Base-by-base conservation (phyloP, 257 asterid genomes). In the Linaria vulgaris region DNA sequence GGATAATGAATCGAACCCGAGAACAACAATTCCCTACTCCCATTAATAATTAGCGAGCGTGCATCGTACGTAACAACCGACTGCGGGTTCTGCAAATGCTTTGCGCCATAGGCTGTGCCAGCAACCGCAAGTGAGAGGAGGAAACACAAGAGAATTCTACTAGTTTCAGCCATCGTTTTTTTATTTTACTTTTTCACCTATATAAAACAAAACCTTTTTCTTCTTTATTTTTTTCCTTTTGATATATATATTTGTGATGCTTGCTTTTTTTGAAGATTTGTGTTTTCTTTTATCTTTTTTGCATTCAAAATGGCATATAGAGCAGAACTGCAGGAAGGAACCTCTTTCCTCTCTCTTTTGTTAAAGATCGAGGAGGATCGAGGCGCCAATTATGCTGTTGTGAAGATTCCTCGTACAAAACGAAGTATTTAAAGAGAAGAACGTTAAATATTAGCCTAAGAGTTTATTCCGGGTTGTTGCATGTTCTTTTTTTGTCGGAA, bases 1-100 rank as follows among this genome's bases (percentile, higher is more conserved):
- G 97, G 82, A 63, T 90, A 90, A 73, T 90, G 97, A 31, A 90
- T 72, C 5, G 97, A 90, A 30, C 97, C 97, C 14, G 97, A 85
- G 72, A 90, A 90, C 5, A 90, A 69, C 13, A 90, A 61, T 56
- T 87, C 81, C 27, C 95, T 67, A 21, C 66, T 72, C 14, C 97
- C 97, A 41, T 76, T 72, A 9, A 90, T 77, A 75, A 90, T 90
- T 46, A 90, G 9, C 1, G 97, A 90, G 25, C 91, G 83, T 6
- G 74, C 56, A 27, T 90, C 97, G 14, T 83, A 87, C 0, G 83
- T 59, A 7, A 90, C 87, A 6, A 71, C 79, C 0, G 74, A 71
- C 9, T 46, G 17, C 14, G 0, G 14, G 0, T 4, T 4, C 6
- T 27, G 56, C 7, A 3, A n/a, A 44, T 19, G 64, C 17, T 49